Base-by-base conservation (phyloP, 2,329 filamentous ascomycete genomes). In the Hymenoscyphus occultus region DNA sequence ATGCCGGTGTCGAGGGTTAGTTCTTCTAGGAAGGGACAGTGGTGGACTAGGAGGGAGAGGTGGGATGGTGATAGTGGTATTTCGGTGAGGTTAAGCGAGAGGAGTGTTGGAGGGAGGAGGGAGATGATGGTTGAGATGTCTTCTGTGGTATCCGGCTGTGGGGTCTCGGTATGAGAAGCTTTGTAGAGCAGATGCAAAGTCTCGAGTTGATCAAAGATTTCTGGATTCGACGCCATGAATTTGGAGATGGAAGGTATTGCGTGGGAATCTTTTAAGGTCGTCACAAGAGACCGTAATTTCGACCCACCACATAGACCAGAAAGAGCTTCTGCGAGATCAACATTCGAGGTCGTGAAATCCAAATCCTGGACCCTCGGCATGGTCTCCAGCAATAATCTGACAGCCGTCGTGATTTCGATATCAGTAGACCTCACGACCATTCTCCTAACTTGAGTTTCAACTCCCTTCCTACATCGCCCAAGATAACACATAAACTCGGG, bases 281-380 rank as follows among this genome's bases (percentile, higher is more conserved):
- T 16, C n/a, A 22, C 39, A 16, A 64, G 40, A n/a, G 42, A 31
- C 10, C 6, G n/a, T 31, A 64, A 35, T 45, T 45, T 56, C 16
- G 62, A 39, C 0, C 13, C 54, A 6, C 31, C 16, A 19, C 32
- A 48, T 9, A 64, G 31, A 13, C 19, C 32, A 14, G 28, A 10
- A 4, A 64, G 39, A 7, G 42, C 56, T 16, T 59, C 59, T 1
- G 32, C 54, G 12, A 54, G 39, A 13, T 9, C 19, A 39, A 65
- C 54, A 22, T 61, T 48, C 22, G 54, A 12, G 2, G 13, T 28
- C 10, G 32, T 22, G 7, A 64, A 45, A 28, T 64, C 54, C n/a
- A 65, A 32, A 39, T 59, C n/a, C 14, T 40, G 59, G 28, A 65
- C 45, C 6, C 59, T 13, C 5, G 63, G 63, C 51, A 59, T 59